Percentiles rank a stretch among this genome's conserved stretches.
Evolutionary conservation across 352 stramenopile genomes (phyloP).

Genomic region (Pythium scleroteichum): DNA sequence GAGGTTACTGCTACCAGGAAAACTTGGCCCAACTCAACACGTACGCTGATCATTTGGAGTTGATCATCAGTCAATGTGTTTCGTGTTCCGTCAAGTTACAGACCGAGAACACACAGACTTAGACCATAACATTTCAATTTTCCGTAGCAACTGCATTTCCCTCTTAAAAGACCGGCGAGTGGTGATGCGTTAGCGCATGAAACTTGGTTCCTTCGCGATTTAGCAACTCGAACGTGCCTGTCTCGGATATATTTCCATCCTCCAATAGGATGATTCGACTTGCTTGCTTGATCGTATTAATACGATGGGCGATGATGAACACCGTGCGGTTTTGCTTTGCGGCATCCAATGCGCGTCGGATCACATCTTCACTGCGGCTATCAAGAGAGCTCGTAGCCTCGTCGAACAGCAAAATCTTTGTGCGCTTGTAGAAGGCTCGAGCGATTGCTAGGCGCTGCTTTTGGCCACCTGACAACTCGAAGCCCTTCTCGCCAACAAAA

Average conservation of each 20-base stretch:
- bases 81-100: constrained; percentile 74
- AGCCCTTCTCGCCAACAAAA: constrained; percentile 95
- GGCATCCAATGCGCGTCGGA: constrained; percentile 63
- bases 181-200: constrained; percentile 66
- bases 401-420: constrained; percentile 82
- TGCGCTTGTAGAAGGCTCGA: constrained; percentile 78
- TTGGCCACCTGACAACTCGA: constrained; percentile 96
- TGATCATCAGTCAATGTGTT: constrained; percentile 70
- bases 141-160: too few relatives aligned
- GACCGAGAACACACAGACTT: constrained; percentile 54
- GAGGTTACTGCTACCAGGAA: constrained; percentile 36
- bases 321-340: constrained; percentile 71
- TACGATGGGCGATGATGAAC: constrained; percentile 83
- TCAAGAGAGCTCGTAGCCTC: constrained; percentile 87
- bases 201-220: constrained; percentile 82
- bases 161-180: constrained; percentile 53
- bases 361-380: constrained; percentile 77
- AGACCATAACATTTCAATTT: too few relatives aligned
- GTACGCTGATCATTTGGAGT: constrained; percentile 77
- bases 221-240: constrained; percentile 73
- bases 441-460: constrained; percentile 94
- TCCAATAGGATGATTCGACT: constrained; percentile 85
- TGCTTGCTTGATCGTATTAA: constrained; percentile 86
- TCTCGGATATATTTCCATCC: constrained; percentile 76
- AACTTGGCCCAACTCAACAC: constrained; percentile 78